Conservation (phyloP, 768 basidiomycete species). For the Mycena belliarum region DNA sequence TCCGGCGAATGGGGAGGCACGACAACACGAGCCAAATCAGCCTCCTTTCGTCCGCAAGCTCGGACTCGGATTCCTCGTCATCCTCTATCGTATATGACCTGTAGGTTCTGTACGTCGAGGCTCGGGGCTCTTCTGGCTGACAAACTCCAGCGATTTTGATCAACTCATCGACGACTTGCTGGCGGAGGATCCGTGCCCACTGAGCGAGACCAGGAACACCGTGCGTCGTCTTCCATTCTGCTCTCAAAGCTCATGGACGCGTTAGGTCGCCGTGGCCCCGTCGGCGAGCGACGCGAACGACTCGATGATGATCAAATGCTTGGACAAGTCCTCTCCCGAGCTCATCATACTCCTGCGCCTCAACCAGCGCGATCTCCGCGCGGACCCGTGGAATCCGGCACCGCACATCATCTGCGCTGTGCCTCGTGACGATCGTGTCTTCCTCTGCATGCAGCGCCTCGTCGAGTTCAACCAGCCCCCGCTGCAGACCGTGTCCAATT, state of each 20-base stretch:
- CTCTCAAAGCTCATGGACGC: not conserved
- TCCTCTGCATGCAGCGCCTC: constrained; percentile 47
- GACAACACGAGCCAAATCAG: not conserved
- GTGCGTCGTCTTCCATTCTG: constrained; percentile 9
- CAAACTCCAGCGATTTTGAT: constrained; percentile 31
- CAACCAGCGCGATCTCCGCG: constrained; percentile 43
- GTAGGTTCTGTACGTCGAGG: constrained; percentile 17
- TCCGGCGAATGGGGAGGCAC: constrained; percentile 9
- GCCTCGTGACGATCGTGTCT: constrained; percentile 41
- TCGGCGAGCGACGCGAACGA: constrained; percentile 26
- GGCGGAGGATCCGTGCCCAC: constrained; percentile 24
- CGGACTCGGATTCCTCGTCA: constrained; percentile 30
- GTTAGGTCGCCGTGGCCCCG: constrained; percentile 36
- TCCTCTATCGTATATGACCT: constrained; percentile 34
- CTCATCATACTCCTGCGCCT: constrained; percentile 42
- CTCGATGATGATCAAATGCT: constrained; percentile 43
- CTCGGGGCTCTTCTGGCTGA: not conserved
- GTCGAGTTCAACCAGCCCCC: constrained; percentile 47
- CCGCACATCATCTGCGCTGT: constrained; percentile 48
- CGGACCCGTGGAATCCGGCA: constrained; percentile 57
- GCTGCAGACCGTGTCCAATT: constrained; percentile 46
- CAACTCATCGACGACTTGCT: constrained; percentile 33
- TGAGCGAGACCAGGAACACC: constrained; percentile 24
- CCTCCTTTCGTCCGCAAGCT: constrained; percentile 20
- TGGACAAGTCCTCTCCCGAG: constrained; percentile 38